These are phyloP conservation scores for Drosera spatulata DNA, from an alignment of 179 eudicot species.

Conservation along the genomic window DNA sequence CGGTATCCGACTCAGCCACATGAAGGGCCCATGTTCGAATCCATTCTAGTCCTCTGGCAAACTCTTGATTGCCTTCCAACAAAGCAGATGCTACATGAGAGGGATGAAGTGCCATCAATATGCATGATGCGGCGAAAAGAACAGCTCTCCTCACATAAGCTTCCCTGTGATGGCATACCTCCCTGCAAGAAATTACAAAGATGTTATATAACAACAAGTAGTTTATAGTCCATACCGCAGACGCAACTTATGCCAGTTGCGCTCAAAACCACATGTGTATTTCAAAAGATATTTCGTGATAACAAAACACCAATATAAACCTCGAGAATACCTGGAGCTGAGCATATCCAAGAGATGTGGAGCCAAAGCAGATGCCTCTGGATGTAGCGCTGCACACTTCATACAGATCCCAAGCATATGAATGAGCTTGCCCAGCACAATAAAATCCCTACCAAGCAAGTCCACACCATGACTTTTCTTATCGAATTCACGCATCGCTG, in stretches of 20 bases:
- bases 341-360: conserved; percentile 71
- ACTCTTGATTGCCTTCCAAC: conserved; percentile 52
- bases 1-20: conserved; percentile 75
- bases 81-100: conserved; percentile 78
- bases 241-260: too few relatives aligned
- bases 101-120: conserved; percentile 75
- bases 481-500: conserved; percentile 90
- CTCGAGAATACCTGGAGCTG: conserved; percentile 56
- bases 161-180: conserved; percentile 64
- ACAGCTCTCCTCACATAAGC: conserved; percentile 83
- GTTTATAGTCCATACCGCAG: too few relatives aligned
- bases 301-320: background rate
- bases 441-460: conserved; percentile 84
- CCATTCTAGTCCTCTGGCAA: conserved; percentile 93
- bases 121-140: conserved; percentile 85
- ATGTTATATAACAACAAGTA: too few relatives aligned
- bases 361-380: conserved; percentile 86
- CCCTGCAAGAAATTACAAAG: conserved; percentile 32
- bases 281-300: too few relatives aligned
- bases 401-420: conserved; percentile 94
- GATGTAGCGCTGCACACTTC: conserved; percentile 87
- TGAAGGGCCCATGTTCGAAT: conserved; percentile 78
- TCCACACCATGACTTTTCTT: conserved; percentile 95
- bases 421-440: conserved; percentile 79
- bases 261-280: too few relatives aligned